A percentile compares a stretch with the other conserved stretches of the same genome.
These are phyloP conservation scores for Botryotinia calthae DNA, from an alignment of 2,329 filamentous ascomycete genomes.

Conservation along the genomic window DNA sequence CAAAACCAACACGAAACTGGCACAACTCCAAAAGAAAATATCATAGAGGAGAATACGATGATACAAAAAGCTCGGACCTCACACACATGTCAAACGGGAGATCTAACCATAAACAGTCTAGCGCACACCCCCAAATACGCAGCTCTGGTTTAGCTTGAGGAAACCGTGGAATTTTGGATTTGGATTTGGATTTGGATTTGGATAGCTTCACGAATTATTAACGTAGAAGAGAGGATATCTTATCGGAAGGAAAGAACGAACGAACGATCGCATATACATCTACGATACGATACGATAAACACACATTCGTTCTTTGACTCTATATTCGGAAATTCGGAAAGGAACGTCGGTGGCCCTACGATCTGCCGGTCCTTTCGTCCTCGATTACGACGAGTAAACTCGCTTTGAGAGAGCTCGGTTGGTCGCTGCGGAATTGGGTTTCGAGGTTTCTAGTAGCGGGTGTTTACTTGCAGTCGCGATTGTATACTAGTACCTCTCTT, in stretches of 20 bases:
- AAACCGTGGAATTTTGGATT: conserved; percentile 30
- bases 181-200: neutral
- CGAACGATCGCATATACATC: neutral
- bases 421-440: neutral
- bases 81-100: neutral
- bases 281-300: neutral
- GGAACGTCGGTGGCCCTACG: neutral
- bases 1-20: no score
- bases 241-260: no score
- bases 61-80: neutral
- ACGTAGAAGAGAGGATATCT: neutral
- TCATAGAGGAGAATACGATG: no score
- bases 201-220: conserved; percentile 18
- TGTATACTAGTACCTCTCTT: neutral
- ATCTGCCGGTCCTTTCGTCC: accelerated
- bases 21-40: no score
- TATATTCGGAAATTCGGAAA: neutral
- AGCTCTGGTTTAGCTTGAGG: conserved; percentile 22
- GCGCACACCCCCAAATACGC: neutral
- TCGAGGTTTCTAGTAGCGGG: neutral
- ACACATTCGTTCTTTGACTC: neutral
- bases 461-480: neutral
- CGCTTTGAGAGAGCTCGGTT: neutral
- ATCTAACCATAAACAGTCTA: conserved; percentile 4
- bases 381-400: neutral